Conservation (phyloP, 768 basidiomycete species). For the Mrakia gelida region DNA sequence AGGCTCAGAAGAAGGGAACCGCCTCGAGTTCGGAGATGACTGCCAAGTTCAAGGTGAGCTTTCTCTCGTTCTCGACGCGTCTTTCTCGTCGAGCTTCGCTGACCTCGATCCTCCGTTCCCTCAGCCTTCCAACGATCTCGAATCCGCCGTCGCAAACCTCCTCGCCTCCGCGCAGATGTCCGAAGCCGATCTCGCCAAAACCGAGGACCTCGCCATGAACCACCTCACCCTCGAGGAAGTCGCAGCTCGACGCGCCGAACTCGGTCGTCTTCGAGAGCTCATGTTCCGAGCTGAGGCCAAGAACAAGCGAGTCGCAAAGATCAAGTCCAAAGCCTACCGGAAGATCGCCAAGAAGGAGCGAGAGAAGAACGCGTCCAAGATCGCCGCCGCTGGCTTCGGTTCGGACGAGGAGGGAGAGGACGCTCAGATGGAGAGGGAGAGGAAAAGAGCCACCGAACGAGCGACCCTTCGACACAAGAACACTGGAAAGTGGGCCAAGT, state of each 20-base stretch:
- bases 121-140: slow-evolving; percentile 77
- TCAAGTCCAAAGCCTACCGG: slow-evolving; percentile 91
- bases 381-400: slow-evolving; percentile 50
- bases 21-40: slow-evolving; percentile 69
- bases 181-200: slow-evolving; percentile 70
- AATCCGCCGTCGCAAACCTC: slow-evolving; percentile 75
- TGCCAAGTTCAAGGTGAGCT: slow-evolving; percentile 74
- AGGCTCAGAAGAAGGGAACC: slow-evolving; percentile 55
- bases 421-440: slow-evolving; percentile 62
- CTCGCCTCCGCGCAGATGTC: slow-evolving; percentile 75
- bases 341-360: slow-evolving; percentile 74
- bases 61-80: not conserved
- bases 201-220: slow-evolving; percentile 78
- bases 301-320: slow-evolving; percentile 83
- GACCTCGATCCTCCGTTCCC: not conserved
- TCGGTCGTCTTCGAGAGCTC: slow-evolving; percentile 84
- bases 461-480: slow-evolving; percentile 84
- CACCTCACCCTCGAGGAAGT: slow-evolving; percentile 82
- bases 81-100: not conserved
- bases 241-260: slow-evolving; percentile 68
- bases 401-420: slow-evolving; percentile 56
- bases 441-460: slow-evolving; percentile 76
- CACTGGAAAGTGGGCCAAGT: slow-evolving; percentile 81
- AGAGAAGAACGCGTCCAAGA: slow-evolving; percentile 54
- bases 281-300: slow-evolving; percentile 90